These are phyloP conservation scores for Phaeosphaeriaceae sp. DNA, from an alignment of 2,329 filamentous ascomycete genomes.

Conservation along the genomic window DNA sequence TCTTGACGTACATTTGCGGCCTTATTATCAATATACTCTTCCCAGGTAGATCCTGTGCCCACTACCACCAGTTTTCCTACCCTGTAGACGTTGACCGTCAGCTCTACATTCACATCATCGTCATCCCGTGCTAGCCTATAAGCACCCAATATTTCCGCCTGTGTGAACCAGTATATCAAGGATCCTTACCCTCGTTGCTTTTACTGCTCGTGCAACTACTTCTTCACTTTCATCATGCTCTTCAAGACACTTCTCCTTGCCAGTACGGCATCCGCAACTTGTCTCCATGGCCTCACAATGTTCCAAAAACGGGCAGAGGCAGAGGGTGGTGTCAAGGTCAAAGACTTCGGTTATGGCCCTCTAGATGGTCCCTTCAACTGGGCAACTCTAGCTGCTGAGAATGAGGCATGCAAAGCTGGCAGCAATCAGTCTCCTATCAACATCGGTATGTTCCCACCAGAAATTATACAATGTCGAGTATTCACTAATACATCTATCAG, in stretches of 20 bases:
- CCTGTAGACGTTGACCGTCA: slow-evolving; percentile 21
- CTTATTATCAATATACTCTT: slow-evolving; percentile 17
- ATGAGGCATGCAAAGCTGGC: slow-evolving; percentile 57
- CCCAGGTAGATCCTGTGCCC: slow-evolving; percentile 21
- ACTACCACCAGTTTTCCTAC: slow-evolving; percentile 3
- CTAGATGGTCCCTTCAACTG: slow-evolving; percentile 60
- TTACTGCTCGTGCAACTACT: background rate
- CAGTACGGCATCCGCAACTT: slow-evolving; percentile 47
- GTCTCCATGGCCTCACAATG: slow-evolving; percentile 52
- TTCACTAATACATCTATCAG: slow-evolving; percentile 21
- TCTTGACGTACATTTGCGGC: slow-evolving; percentile 9
- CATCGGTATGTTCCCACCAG: slow-evolving; percentile 44
- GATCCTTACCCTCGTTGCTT: background rate
- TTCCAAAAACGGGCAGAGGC: slow-evolving; percentile 29
- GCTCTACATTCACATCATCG: background rate
- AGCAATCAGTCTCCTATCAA: slow-evolving; percentile 64
- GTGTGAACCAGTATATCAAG: background rate
- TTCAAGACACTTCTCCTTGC: slow-evolving; percentile 39
- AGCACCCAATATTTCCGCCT: background rate
- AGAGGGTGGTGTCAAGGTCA: slow-evolving; percentile 38
- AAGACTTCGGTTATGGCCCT: slow-evolving; percentile 53
- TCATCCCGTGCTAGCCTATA: background rate
- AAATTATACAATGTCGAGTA: slow-evolving; percentile 5
- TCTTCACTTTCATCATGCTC: slow-evolving; percentile 34
- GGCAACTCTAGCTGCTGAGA: slow-evolving; percentile 54